These are phyloP conservation scores for Spinellus fusiger DNA, from an alignment of 192 early-diverging fungal species.

Conservation along the genomic window DNA sequence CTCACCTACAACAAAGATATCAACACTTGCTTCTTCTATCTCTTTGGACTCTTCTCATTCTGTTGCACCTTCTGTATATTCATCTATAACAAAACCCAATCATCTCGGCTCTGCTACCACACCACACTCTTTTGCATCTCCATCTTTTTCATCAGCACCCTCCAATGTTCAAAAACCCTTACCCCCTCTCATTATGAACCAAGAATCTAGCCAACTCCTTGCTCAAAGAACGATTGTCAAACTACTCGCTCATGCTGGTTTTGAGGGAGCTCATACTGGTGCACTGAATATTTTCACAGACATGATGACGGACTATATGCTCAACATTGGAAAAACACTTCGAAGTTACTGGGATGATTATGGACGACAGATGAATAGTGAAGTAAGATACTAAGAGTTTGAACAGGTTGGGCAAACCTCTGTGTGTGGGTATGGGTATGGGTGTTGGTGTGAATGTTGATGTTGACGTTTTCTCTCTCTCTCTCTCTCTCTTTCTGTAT, in stretches of 20 bases:
- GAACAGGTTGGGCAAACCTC: too few species aligned
- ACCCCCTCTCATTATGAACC: slow-evolving; percentile 50
- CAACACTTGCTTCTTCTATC: slow-evolving; percentile 4
- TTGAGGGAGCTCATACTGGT: slow-evolving; percentile 66
- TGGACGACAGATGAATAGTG: slow-evolving; percentile 60
- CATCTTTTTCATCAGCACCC: neutral
- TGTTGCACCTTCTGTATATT: neutral
- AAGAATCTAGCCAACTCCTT: slow-evolving; percentile 47
- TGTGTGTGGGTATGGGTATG: too few species aligned
- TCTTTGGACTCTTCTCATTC: neutral
- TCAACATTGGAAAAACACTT: slow-evolving; percentile 78
- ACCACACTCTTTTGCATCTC: neutral
- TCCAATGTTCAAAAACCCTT: slow-evolving; percentile 24
- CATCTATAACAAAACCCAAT: neutral
- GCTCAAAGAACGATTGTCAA: slow-evolving; percentile 56
- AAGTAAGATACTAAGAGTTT: slow-evolving; percentile 45
- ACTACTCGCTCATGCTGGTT: slow-evolving; percentile 82
- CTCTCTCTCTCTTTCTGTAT: neutral
- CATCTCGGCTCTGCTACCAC: too few species aligned
- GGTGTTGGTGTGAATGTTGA: too few species aligned
- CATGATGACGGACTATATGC: slow-evolving; percentile 72
- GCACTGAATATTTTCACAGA: slow-evolving; percentile 73
- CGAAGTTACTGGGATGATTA: slow-evolving; percentile 75
- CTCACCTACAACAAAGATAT: neutral
- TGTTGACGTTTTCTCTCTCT: neutral